Evolutionary conservation across 768 basidiomycete species (phyloP).

Genomic region (Leccinum subgranulosum): DNA sequence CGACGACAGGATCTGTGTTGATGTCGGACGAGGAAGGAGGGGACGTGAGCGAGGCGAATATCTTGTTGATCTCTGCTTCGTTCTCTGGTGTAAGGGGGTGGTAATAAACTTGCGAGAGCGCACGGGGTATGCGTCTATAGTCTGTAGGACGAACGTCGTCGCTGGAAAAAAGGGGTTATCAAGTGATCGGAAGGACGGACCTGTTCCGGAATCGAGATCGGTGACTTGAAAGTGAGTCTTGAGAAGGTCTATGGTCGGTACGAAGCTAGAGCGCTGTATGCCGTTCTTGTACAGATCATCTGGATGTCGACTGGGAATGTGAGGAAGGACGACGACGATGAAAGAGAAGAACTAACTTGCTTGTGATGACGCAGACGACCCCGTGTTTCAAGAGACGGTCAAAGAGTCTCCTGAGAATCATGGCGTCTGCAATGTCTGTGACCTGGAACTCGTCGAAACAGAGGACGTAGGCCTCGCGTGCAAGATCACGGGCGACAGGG

Average conservation of each 20-base stretch:
- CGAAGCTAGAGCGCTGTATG: constrained; percentile 91
- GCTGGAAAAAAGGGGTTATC: neutral
- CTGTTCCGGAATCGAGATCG: constrained; percentile 94
- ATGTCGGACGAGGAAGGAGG: constrained; percentile 36
- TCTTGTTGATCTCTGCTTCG: constrained; percentile 68
- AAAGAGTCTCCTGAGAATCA: constrained; percentile 90
- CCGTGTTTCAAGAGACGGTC: constrained; percentile 86
- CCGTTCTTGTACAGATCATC: constrained; percentile 98
- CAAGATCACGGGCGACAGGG: constrained; percentile 85
- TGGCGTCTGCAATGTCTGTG: constrained; percentile 96
- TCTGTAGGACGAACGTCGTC: constrained; percentile 45
- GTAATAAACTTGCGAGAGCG: constrained; percentile 92
- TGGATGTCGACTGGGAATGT: constrained; percentile 76
- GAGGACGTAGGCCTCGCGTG: constrained; percentile 76
- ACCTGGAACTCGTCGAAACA: constrained; percentile 99
- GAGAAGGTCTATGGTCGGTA: constrained; percentile 92
- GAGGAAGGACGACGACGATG: neutral
- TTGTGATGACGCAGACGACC: constrained; percentile 93
- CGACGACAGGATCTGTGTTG: constrained; percentile 47
- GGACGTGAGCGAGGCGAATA: constrained; percentile 72
- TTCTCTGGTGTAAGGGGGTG: constrained; percentile 71
- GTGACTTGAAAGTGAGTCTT: constrained; percentile 85
- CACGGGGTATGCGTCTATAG: constrained; percentile 91
- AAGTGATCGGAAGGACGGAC: constrained; percentile 36
- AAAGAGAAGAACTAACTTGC: constrained; percentile 63